Base-by-base conservation (phyloP, 345 rosid species). In the Dimocarpus longan region DNA sequence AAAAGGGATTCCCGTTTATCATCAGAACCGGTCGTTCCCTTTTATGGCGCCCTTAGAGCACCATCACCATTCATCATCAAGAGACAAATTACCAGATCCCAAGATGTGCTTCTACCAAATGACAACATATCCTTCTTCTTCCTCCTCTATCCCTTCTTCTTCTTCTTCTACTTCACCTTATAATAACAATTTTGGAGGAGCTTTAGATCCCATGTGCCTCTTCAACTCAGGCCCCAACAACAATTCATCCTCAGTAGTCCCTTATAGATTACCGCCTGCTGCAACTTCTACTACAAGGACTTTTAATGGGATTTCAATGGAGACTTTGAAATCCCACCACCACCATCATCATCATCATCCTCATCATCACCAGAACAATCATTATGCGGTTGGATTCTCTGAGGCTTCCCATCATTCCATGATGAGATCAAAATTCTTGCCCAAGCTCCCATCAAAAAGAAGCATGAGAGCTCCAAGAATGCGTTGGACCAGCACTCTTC, bases 401-500 rank as follows among this genome's bases (percentile, higher is more conserved):
- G 88, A 85, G n/a, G 83, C 78, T 16, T 73, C 82, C 19, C 85
- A 83, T 44, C 87, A 85, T 37, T 3, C 4, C 0, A 78, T 87
- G 81, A 82, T 92, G 74, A 89, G 93, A 90, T 89, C 97, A 48
- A 88, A 93, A 83, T 91, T 93, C 76, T 81, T 93, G 84, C 87
- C 93, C 6, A 91, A 87, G 85, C 74, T 86, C 70, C 95, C 93
- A 0, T 78, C 91, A 19, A 93, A 89, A 67, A 78, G 97, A 63
- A 93, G 93, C 84, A 90, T 91, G 95, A 93, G 97, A 82, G 97
- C 97, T 16, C 97, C 97, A 0, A 87, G 97, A 87, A 93, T 91
- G 97, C 85, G 95, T 66, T 94, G 98, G 98, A 94, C 98, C 0
- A 94, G 94, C 86, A 89, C 89, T 68, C 98, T 94, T 71, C 98